Evolutionary conservation across 2,329 filamentous ascomycete species (phyloP).

Genomic region (Sarocladium brachiariae): DNA sequence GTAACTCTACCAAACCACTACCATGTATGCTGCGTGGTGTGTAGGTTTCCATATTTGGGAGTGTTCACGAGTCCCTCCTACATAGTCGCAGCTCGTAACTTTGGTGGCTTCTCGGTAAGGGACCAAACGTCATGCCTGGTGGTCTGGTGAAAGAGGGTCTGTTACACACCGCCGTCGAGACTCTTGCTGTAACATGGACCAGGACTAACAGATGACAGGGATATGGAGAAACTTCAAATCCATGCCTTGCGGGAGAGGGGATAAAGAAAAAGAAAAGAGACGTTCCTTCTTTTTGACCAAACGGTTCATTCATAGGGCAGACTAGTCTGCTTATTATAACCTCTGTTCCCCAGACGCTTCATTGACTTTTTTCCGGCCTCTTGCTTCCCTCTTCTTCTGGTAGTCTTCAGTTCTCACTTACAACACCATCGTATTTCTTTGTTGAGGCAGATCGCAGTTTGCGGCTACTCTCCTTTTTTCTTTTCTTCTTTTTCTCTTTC

Average conservation of each 20-base stretch:
- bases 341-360: background rate
- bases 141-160: constrained; percentile 1
- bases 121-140: constrained; percentile 1
- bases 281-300: background rate
- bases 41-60: constrained; percentile 5
- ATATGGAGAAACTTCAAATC: constrained; percentile 8
- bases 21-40: background rate
- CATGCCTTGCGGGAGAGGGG: background rate
- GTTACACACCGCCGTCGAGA: constrained; percentile 9
- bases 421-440: constrained; percentile 10
- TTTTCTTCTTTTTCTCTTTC: constrained; percentile 7
- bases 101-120: background rate
- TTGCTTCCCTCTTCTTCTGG: constrained; percentile 20
- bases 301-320: constrained; percentile 5
- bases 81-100: too few species aligned
- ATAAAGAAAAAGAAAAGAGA: background rate
- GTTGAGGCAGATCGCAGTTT: constrained; percentile 12
- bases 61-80: background rate
- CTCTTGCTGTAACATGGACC: constrained; percentile 8
- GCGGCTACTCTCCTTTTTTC: constrained; percentile 11
- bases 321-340: constrained; percentile 6
- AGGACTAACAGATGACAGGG: constrained; percentile 8
- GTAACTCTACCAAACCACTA: too few species aligned
- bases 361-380: constrained; percentile 17
- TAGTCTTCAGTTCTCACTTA: constrained; percentile 3